Evolutionary conservation across 768 basidiomycete genomes (phyloP).

Genomic region (Podaxis carcinomalis): DNA sequence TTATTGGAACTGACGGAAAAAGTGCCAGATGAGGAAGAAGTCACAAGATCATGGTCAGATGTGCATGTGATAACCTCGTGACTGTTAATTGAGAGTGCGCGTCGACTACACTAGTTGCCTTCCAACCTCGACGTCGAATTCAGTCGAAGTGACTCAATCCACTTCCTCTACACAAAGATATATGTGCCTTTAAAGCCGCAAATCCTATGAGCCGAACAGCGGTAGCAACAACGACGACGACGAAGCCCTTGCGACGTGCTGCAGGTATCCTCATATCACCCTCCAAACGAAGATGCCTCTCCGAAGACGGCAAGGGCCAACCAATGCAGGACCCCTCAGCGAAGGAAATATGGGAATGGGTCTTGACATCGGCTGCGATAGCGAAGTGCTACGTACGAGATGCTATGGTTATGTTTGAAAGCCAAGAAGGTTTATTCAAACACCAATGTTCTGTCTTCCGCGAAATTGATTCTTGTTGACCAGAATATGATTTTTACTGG

Average conservation of each 20-base stretch:
- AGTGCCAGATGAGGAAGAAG: neutral
- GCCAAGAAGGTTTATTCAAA: slow-evolving; percentile 23
- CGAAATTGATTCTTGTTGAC: slow-evolving; percentile 7
- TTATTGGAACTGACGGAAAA: no score
- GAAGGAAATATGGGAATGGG: slow-evolving; percentile 48
- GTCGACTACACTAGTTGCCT: neutral
- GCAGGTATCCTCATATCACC: slow-evolving; percentile 13
- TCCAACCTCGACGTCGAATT: neutral
- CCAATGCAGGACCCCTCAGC: neutral
- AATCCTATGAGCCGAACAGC: slow-evolving; percentile 12
- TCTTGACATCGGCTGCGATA: slow-evolving; percentile 48
- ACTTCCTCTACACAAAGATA: neutral
- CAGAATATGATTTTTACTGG: slow-evolving; percentile 65
- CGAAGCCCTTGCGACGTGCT: neutral
- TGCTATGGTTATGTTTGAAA: slow-evolving; percentile 36
- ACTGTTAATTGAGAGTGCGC: neutral
- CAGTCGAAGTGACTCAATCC: neutral
- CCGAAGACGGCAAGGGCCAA: neutral
- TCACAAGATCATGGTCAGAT: neutral
- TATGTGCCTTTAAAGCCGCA: neutral
- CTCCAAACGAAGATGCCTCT: slow-evolving; percentile 6
- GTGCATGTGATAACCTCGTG: neutral
- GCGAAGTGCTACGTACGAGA: slow-evolving; percentile 55
- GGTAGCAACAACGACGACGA: slow-evolving; percentile 2
- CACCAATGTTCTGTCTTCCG: neutral